Evolutionary conservation across 495 filamentous ascomycete genomes (phyloP).

Genomic region (Apiosordaria backusii): DNA sequence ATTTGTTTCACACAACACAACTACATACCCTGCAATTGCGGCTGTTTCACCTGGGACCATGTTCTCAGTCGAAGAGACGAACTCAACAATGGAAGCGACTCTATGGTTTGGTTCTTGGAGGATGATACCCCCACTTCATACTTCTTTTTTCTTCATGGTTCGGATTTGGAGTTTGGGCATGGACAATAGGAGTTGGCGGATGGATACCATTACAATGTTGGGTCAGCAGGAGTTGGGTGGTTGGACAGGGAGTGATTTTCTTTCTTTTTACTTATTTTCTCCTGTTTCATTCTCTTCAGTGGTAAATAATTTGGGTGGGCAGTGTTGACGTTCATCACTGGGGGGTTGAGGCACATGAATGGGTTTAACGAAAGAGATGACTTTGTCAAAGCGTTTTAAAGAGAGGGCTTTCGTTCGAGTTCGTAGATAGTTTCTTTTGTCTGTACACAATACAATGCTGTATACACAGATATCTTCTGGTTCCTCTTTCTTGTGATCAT

Average conservation of each 20-base stretch:
- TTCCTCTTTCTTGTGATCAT: neutral
- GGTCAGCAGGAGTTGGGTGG: neutral
- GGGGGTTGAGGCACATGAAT: neutral
- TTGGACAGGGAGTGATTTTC: neutral
- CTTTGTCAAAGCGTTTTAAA: neutral
- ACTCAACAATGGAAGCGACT: too few species aligned
- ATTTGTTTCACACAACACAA: neutral
- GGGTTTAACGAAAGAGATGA: neutral
- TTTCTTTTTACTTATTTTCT: neutral
- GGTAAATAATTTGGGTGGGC: neutral
- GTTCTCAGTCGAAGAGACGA: neutral
- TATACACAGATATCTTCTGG: neutral
- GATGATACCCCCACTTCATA: neutral
- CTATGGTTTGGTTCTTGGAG: neutral
- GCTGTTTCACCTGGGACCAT: neutral
- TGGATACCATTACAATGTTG: neutral
- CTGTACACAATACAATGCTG: neutral
- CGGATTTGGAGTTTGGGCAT: neutral
- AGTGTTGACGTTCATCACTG: neutral
- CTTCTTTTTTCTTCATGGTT: neutral
- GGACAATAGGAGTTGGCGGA: neutral
- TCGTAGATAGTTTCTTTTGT: neutral
- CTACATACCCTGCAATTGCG: neutral
- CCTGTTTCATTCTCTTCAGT: neutral
- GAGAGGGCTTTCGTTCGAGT: neutral